phyloP scores from a whole-genome alignment of 2,329 filamentous ascomycete genomes.

The Phyllosticta citribraziliensis region DNA sequence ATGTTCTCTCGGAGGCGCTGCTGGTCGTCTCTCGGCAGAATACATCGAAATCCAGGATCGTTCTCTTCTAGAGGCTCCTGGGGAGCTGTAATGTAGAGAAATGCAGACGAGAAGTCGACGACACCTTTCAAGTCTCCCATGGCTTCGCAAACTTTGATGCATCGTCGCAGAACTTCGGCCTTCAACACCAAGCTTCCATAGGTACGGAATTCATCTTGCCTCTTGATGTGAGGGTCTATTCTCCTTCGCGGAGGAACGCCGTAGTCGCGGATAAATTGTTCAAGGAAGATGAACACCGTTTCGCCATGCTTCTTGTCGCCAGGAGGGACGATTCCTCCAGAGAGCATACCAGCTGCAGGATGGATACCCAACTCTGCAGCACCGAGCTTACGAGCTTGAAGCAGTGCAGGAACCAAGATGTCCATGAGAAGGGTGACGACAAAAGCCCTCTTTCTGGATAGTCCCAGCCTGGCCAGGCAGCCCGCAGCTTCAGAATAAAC shows the following conservation, averaged over 20 bases:
- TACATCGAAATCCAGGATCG: conserved; percentile 1
- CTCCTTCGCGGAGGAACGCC: conserved; percentile 28
- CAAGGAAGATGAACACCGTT: conserved; percentile 21
- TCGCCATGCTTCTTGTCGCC: conserved; percentile 4
- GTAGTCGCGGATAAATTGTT: conserved; percentile 32
- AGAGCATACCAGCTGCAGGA: conserved; percentile 76
- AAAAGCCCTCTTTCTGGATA: conserved; percentile 84
- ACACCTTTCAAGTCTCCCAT: conserved; percentile 86
- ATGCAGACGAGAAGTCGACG: conserved; percentile 73
- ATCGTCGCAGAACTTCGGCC: conserved; percentile 76
- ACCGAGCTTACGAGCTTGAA: conserved; percentile 83
- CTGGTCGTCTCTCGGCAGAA: conserved; percentile 74
- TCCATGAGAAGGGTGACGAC: conserved; percentile 77
- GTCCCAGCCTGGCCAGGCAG: conserved; percentile 69
- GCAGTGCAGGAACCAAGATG: conserved; percentile 70
- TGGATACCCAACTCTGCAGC: conserved; percentile 96
- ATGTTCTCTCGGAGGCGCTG: conserved; percentile 76
- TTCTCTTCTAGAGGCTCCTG: conserved; percentile 56
- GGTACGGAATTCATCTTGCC: conserved; percentile 25
- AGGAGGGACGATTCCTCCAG: conserved; percentile 33
- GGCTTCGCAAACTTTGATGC: conserved; percentile 88
- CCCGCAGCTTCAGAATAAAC: conserved; percentile 79
- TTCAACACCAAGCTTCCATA: conserved; percentile 78
- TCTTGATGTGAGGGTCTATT: conserved; percentile 10
- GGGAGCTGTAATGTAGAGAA: conserved; percentile 73